These are phyloP conservation scores for Fusarium abutilonis DNA, from an alignment of 2,329 filamentous ascomycete species.

Conservation along the genomic window DNA sequence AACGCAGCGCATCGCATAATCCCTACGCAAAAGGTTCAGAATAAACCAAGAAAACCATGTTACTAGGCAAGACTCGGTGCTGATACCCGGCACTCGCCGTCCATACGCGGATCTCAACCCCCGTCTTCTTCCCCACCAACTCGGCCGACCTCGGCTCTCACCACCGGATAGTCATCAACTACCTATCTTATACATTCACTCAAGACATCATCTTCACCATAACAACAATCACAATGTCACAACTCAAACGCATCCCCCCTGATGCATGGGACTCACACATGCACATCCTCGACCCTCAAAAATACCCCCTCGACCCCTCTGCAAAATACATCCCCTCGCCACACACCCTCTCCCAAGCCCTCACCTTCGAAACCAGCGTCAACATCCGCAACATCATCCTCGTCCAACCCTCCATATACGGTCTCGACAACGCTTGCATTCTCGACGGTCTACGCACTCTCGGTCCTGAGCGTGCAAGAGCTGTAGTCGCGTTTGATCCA, in stretches of 20 bases:
- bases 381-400: constrained; percentile 66
- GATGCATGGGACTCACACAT: constrained; percentile 71
- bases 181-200: background rate
- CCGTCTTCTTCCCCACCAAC: background rate
- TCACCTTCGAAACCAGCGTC: constrained; percentile 60
- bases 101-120: background rate
- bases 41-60: too few relatives aligned
- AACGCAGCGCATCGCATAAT: too few relatives aligned
- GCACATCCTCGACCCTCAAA: constrained; percentile 66
- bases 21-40: too few relatives aligned
- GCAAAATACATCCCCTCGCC: constrained; percentile 62
- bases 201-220: background rate
- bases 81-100: too few relatives aligned
- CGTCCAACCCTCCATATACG: constrained; percentile 71
- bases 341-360: constrained; percentile 62
- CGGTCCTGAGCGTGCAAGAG: constrained; percentile 61
- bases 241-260: constrained; percentile 48
- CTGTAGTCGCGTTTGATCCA: constrained; percentile 66
- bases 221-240: constrained; percentile 8
- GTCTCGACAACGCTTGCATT: constrained; percentile 67
- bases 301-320: constrained; percentile 58
- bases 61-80: too few relatives aligned
- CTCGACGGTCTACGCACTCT: constrained; percentile 62
- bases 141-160: background rate
- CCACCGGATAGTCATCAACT: background rate